A percentile compares a stretch with the other conserved stretches of the same genome.
Conservation (phyloP, 1,284 basidiomycete species). For the Pseudozyma thailandica region DNA sequence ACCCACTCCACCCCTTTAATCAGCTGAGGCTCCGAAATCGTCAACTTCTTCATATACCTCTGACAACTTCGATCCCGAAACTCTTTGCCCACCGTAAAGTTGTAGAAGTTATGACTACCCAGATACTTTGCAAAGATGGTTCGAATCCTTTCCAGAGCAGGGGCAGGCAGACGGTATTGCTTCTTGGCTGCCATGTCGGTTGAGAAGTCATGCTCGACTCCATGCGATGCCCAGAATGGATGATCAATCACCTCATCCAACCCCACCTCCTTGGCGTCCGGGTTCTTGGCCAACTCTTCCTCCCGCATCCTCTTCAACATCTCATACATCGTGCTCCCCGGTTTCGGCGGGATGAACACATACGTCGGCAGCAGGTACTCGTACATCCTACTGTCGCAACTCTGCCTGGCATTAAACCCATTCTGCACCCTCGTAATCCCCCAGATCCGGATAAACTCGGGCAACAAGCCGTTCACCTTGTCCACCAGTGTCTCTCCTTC, state of each 20-base stretch:
- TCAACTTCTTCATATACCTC: slow-evolving; percentile 71
- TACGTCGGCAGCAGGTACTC: slow-evolving; percentile 97
- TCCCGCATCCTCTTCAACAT: slow-evolving; percentile 50
- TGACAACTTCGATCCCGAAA: slow-evolving; percentile 83
- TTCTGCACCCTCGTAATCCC: slow-evolving; percentile 86
- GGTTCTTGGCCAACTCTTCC: slow-evolving; percentile 13
- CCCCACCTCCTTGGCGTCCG: slow-evolving; percentile 24
- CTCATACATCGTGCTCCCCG: slow-evolving; percentile 70
- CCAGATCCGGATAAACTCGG: slow-evolving; percentile 92
- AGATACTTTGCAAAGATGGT: slow-evolving; percentile 48
- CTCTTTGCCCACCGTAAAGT: slow-evolving; percentile 90
- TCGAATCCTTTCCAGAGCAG: slow-evolving; percentile 51
- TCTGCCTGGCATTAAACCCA: slow-evolving; percentile 86
- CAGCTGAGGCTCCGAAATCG: slow-evolving; percentile 71
- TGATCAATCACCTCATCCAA: slow-evolving; percentile 51
- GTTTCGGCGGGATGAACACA: slow-evolving; percentile 89
- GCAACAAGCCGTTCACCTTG: slow-evolving; percentile 86
- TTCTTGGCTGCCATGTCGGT: slow-evolving; percentile 61
- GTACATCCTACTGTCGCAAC: slow-evolving; percentile 86
- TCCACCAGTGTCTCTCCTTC: slow-evolving; percentile 72
- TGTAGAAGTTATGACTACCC: slow-evolving; percentile 82
- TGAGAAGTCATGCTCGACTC: slow-evolving; percentile 38
- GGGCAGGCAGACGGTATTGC: slow-evolving; percentile 47
- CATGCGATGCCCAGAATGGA: slow-evolving; percentile 62
- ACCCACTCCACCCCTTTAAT: slow-evolving; percentile 96